Base-by-base conservation (phyloP, 2,329 filamentous ascomycete species). In the Aspergillus sp. region DNA sequence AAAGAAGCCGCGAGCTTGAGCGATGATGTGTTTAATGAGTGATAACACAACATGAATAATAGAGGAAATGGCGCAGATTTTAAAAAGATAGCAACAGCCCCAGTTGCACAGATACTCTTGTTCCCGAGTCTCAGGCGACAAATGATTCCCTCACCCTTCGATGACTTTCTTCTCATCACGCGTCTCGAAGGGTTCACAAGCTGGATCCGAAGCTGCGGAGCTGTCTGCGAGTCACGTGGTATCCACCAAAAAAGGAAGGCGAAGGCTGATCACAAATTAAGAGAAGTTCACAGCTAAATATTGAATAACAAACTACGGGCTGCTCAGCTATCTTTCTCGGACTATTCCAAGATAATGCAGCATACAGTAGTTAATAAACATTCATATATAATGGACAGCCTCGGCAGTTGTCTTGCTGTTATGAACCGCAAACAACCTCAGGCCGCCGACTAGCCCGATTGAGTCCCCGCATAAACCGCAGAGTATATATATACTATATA, bases 201-300 rank as follows among this genome's bases (percentile, higher is more conserved):
- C 46, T 21, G 21, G 21, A 52, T 55, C 47, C 41, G 54, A 49
- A 59, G 57, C 57, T 60, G 58, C 55, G 58, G 58, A 60, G 58
- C 55, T 60, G 39, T 51, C 33, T 41, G 21, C 12, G 23, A 17
- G 27, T 31, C 59, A 61, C 59, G 59, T 61, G 59, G 58, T 52
- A 15, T 45, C 9, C 37, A 6, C 31, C 41, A 15, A 31, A 31
- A 31, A 11, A 31, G 4, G 27, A 31, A 35, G 23, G 31, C 46
- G 24, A 35, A 40, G 9, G 21, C n/a, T 40, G 19, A 35, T 35
- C 27, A 43, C 40, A 21, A 9, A 40, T 6, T 40, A 40, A 21
- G 21, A 4, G 27, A 31, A 9, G 27, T 12, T 21, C 17, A 21
- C 40, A 21, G n/a, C 35, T 37, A 37, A 7, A 37, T 15, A 37